These are phyloP conservation scores for Phytophthora agathidicida DNA, from an alignment of 352 stramenopile genomes.

Conservation along the genomic window DNA sequence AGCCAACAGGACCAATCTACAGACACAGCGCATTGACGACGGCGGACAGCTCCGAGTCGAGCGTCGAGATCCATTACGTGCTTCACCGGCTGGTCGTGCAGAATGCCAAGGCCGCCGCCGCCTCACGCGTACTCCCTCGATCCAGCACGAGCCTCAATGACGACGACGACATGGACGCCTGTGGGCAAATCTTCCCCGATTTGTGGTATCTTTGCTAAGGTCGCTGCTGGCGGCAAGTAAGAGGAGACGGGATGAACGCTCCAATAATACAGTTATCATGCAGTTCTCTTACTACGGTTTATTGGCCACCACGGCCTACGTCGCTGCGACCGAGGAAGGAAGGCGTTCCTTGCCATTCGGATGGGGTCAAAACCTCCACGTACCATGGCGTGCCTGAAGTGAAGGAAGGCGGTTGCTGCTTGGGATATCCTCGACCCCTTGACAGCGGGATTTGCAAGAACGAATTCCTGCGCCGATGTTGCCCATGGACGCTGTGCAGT, in stretches of 20 bases:
- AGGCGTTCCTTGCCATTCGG: not conserved
- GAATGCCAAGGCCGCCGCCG: constrained; percentile 29
- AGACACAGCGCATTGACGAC: constrained; percentile 19
- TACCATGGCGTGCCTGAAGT: constrained; percentile 3
- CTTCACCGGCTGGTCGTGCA: constrained; percentile 48
- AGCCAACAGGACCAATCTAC: constrained; percentile 29
- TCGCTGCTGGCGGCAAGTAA: constrained; percentile 15
- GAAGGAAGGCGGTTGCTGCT: not conserved
- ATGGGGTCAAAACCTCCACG: constrained; percentile 9
- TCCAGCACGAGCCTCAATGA: constrained; percentile 48
- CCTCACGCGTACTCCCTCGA: constrained; percentile 34
- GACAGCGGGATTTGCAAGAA: constrained; percentile 29
- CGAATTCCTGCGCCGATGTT: constrained; percentile 18
- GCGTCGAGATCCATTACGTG: constrained; percentile 46
- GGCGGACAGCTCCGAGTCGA: constrained; percentile 15
- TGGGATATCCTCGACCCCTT: not conserved
- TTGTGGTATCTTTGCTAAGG: constrained; percentile 57
- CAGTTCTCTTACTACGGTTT: constrained; percentile 14
- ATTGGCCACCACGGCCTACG: too few relatives aligned
- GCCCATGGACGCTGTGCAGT: too few relatives aligned
- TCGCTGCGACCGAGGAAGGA: not conserved
- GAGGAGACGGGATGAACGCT: constrained; percentile 11
- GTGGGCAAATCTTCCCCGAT: constrained; percentile 48
- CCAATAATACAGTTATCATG: constrained; percentile 33
- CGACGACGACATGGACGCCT: constrained; percentile 53